phyloP scores from a whole-genome alignment of 805 yeast species.

The Cyberlindnera maritima region DNA sequence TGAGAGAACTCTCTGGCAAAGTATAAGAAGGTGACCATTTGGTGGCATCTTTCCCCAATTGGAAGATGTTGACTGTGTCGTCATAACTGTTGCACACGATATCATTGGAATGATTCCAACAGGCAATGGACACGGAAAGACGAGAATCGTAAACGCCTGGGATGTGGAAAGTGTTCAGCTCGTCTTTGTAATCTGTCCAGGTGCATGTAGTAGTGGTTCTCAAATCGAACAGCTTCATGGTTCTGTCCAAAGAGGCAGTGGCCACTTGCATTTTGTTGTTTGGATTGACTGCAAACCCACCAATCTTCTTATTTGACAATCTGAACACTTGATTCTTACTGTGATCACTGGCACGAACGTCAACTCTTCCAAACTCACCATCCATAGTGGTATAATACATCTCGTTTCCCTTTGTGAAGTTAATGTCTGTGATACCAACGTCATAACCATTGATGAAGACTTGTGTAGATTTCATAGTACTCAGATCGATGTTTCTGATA shows the following conservation, averaged over 20 bases:
- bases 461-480: slow-evolving; percentile 57
- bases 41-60: slow-evolving; percentile 36
- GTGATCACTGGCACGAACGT: slow-evolving; percentile 50
- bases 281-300: slow-evolving; percentile 84
- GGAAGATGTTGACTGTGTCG: slow-evolving; percentile 74
- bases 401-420: slow-evolving; percentile 52
- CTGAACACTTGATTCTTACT: slow-evolving; percentile 35
- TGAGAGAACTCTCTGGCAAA: slow-evolving; percentile 35
- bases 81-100: slow-evolving; percentile 94
- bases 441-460: slow-evolving; percentile 54
- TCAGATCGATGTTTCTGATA: slow-evolving; percentile 67
- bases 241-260: slow-evolving; percentile 86
- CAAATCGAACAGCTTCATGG: slow-evolving; percentile 84
- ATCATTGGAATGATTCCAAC: slow-evolving; percentile 58
- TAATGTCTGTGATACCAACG: slow-evolving; percentile 74
- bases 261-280: slow-evolving; percentile 61
- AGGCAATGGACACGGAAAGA: slow-evolving; percentile 79
- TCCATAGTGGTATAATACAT: slow-evolving; percentile 73
- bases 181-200: slow-evolving; percentile 57
- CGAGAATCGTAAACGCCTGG: slow-evolving; percentile 66
- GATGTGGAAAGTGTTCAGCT: slow-evolving; percentile 32
- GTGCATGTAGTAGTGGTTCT: slow-evolving; percentile 47
- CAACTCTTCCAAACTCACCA: slow-evolving; percentile 79
- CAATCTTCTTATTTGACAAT: slow-evolving; percentile 87
- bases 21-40: slow-evolving; percentile 20